Base-by-base conservation (phyloP, 1,139 yeast species). In the Blastobotrys persicus region DNA sequence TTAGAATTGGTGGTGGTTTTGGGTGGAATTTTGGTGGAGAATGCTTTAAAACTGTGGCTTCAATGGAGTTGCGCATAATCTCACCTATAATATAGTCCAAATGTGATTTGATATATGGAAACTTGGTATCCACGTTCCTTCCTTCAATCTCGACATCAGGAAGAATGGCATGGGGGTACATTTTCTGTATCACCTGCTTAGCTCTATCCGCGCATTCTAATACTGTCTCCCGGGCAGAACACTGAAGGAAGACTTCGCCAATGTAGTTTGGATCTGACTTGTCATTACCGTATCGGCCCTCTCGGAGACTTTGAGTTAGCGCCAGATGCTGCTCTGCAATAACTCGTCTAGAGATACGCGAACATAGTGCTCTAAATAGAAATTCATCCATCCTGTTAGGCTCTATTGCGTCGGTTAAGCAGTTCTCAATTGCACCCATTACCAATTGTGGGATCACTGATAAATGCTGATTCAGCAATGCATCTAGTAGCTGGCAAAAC, bases 281-380 rank as follows among this genome's bases (percentile, higher is more conserved):
- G 32, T 53, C 48, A 49, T 70, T 67, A 46, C 54, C 61, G 12
- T 54, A 44, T 9, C 28, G 26, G 39, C 64, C 65, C 17, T 57
- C 50, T 45, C 68, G 68, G 65, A 80, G 85, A 53, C 85, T 80
- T 41, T 81, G 79, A 0, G 95, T 80, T 47, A 91, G 74, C 6
- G 94, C 80, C 46, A 88, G 70, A 67, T 91, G 98, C 64, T 91
- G 96, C 67, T 91, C 96, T 35, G 88, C 89, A 56, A 91, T 85
- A 44, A 91, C 85, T 59, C 98, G 74, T 67, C 98, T 75, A 60
- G 95, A 85, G 43, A 91, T 87, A 61, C 98, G 78, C 3, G 95
- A 87, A 51, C 96, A 74, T 42, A 91, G 70, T 75, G 88, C 78
- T 2, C 85, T 77, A 16, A 89, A 81, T 78, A 89, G 80, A 60